These are phyloP conservation scores for Nematocida major DNA, from an alignment of 371 early-diverging fungal genomes.

Conservation along the genomic window DNA sequence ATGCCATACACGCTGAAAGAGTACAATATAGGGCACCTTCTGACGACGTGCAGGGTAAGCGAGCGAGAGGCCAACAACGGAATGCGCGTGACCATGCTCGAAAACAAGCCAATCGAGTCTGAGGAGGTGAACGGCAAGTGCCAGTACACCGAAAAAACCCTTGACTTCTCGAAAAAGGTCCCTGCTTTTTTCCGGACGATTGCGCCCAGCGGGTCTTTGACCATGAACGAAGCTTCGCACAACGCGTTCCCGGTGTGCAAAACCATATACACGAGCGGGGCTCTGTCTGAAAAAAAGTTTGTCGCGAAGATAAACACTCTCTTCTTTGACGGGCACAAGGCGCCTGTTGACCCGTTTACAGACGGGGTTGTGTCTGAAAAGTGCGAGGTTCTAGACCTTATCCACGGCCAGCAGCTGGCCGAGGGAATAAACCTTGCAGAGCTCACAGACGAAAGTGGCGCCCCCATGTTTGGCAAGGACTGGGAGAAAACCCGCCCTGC, in stretches of 20 bases:
- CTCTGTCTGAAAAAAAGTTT: slow-evolving; percentile 60
- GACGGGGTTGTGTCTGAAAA: slow-evolving; percentile 22
- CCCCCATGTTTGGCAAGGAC: not conserved
- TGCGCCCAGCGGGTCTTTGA: slow-evolving; percentile 60
- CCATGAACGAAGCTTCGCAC: slow-evolving; percentile 60
- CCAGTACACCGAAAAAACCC: slow-evolving; percentile 57
- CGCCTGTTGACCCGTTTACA: slow-evolving; percentile 28
- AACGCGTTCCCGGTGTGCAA: slow-evolving; percentile 58
- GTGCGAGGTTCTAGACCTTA: slow-evolving; percentile 33
- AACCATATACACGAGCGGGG: slow-evolving; percentile 61
- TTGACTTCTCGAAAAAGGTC: slow-evolving; percentile 59
- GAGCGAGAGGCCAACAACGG: slow-evolving; percentile 52
- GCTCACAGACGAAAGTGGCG: slow-evolving; percentile 8
- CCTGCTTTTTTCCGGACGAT: slow-evolving; percentile 56
- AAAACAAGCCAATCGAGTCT: slow-evolving; percentile 48
- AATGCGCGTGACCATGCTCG: slow-evolving; percentile 43
- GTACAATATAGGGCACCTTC: slow-evolving; percentile 63
- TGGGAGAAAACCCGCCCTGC: slow-evolving; percentile 27
- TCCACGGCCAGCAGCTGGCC: not conserved
- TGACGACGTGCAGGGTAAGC: slow-evolving; percentile 59
- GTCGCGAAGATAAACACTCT: slow-evolving; percentile 51
- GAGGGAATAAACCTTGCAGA: not conserved
- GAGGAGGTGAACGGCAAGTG: slow-evolving; percentile 38
- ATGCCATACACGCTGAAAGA: slow-evolving; percentile 62
- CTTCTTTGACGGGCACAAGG: slow-evolving; percentile 35